Percentiles rank a stretch among this genome's conserved stretches.
Conservation (phyloP, 2,329 filamentous ascomycete species). For the Aspergillus sp. region DNA sequence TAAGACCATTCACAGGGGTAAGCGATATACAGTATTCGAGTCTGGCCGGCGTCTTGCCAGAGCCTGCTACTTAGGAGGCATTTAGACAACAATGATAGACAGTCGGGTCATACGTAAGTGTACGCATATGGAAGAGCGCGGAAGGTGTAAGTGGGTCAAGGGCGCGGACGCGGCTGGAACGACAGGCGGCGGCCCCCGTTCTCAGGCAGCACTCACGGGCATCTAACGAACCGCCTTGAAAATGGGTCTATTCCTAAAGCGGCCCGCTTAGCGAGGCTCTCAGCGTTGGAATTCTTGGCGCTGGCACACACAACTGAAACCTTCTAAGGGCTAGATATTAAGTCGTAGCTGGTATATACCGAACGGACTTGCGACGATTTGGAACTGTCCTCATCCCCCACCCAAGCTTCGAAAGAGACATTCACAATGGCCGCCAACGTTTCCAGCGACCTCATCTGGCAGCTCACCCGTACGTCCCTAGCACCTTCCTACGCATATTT, state of each 20-base stretch:
- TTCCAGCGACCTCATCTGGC: conserved; percentile 91
- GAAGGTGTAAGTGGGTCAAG: conserved; percentile 17
- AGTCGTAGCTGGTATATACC: conserved; percentile 13
- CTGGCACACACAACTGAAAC: conserved; percentile 32
- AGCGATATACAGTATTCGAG: not conserved
- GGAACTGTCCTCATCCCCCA: conserved; percentile 27
- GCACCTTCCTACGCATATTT: conserved; percentile 10
- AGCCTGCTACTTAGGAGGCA: not conserved
- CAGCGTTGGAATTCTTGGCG: conserved; percentile 30
- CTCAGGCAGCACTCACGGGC: conserved; percentile 15
- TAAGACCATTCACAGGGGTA: not conserved
- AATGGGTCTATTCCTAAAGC: conserved; percentile 35
- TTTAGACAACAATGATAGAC: not conserved
- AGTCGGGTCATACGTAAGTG: not conserved
- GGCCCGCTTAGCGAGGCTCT: conserved; percentile 43
- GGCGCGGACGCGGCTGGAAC: not conserved
- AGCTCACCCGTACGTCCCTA: conserved; percentile 79
- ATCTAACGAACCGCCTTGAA: not conserved
- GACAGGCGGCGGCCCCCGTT: conserved; percentile 11
- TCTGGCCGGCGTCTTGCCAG: not conserved
- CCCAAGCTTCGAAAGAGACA: conserved; percentile 24
- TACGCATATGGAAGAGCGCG: conserved; percentile 10
- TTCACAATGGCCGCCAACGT: conserved; percentile 63
- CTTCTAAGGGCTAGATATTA: conserved; percentile 14
- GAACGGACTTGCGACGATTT: conserved; percentile 25